These are phyloP conservation scores for Clonostachys chloroleuca DNA, from an alignment of 2,329 filamentous ascomycete species.

Conservation along the genomic window DNA sequence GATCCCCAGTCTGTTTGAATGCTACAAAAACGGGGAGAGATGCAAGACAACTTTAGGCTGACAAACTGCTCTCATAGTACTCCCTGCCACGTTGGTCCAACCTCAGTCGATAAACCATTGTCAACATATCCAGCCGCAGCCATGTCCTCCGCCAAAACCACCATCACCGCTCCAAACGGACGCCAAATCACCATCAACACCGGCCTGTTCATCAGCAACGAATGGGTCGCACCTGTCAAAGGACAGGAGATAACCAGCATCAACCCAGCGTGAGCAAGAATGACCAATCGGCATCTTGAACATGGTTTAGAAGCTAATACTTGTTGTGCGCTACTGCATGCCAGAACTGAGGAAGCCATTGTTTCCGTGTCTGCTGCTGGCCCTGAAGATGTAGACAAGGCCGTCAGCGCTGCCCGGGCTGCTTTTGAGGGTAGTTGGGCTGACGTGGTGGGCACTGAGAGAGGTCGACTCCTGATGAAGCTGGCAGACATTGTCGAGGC, in stretches of 20 bases:
- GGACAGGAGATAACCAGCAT: slow-evolving; percentile 5
- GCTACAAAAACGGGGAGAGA: too few species aligned
- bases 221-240: slow-evolving; percentile 7
- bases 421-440: slow-evolving; percentile 65
- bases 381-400: slow-evolving; percentile 10
- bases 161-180: background rate
- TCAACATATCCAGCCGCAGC: too few species aligned
- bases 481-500: slow-evolving; percentile 63
- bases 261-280: slow-evolving; percentile 2
- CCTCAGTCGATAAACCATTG: too few species aligned
- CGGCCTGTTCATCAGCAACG: slow-evolving; percentile 11
- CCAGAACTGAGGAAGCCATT: slow-evolving; percentile 6
- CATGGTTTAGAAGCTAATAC: too few species aligned
- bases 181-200: slow-evolving; percentile 3
- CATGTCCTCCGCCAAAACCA: too few species aligned
- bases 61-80: too few species aligned
- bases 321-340: too few species aligned
- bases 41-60: too few species aligned
- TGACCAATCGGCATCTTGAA: too few species aligned
- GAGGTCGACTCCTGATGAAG: slow-evolving; percentile 63
- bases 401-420: slow-evolving; percentile 41
- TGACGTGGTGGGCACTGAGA: slow-evolving; percentile 56
- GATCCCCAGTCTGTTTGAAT: too few species aligned
- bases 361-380: slow-evolving; percentile 6
- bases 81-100: too few species aligned